phyloP scores from a whole-genome alignment of 1,284 basidiomycete genomes.

The Fereydounia khargensis region DNA sequence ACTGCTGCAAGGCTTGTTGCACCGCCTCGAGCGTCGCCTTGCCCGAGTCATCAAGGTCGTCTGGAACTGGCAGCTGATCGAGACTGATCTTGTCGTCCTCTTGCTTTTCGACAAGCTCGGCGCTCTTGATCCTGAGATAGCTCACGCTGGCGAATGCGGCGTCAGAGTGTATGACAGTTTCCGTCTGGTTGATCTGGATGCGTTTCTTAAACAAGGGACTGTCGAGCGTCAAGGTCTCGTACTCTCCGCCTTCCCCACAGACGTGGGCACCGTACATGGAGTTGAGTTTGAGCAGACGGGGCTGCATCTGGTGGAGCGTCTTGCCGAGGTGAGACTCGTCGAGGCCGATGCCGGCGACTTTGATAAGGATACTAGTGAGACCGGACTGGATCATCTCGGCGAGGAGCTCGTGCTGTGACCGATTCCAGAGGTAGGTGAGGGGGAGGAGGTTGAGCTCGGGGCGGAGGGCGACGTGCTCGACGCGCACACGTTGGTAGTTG shows the following conservation, averaged over 20 bases:
- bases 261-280: slow-evolving; percentile 82
- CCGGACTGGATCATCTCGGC: slow-evolving; percentile 80
- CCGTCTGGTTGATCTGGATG: slow-evolving; percentile 63
- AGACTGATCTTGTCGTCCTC: slow-evolving; percentile 3
- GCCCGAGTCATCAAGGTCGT: slow-evolving; percentile 25
- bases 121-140: slow-evolving; percentile 40
- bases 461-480: slow-evolving; percentile 77
- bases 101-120: slow-evolving; percentile 33
- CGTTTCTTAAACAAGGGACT: slow-evolving; percentile 80
- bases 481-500: slow-evolving; percentile 92
- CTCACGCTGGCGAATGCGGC: slow-evolving; percentile 47
- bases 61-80: slow-evolving; percentile 8
- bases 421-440: slow-evolving; percentile 90
- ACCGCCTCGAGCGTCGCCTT: slow-evolving; percentile 16
- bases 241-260: slow-evolving; percentile 97
- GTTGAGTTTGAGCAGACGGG: slow-evolving; percentile 73
- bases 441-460: slow-evolving; percentile 72
- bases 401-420: slow-evolving; percentile 78
- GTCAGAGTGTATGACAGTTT: slow-evolving; percentile 48
- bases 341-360: slow-evolving; percentile 92
- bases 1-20: too few species aligned
- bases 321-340: slow-evolving; percentile 74
- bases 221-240: slow-evolving; percentile 89
- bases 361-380: slow-evolving; percentile 83
- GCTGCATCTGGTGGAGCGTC: slow-evolving; percentile 72